Conservation (phyloP, 352 stramenopile genomes). For the Phytophthora sp. region DNA sequence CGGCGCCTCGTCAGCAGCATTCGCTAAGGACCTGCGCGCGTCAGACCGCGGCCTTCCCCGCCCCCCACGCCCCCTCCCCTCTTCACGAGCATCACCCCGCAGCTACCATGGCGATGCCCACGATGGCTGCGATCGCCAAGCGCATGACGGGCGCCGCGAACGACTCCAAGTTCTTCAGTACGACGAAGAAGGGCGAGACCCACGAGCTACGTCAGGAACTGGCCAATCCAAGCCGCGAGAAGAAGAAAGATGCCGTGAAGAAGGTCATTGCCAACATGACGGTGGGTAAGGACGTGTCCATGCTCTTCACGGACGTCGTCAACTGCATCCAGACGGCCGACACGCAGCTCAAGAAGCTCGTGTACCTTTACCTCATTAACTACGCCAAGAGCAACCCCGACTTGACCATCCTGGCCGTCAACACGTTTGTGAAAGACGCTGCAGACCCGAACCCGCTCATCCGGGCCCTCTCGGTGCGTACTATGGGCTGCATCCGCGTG, state of each 20-base stretch:
- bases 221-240: conserved; percentile 95
- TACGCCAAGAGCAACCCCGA: conserved; percentile 99
- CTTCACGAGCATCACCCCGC: no score
- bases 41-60: no score
- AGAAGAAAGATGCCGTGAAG: conserved; percentile 99
- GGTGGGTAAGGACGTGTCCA: conserved; percentile 99
- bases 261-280: conserved; percentile 99
- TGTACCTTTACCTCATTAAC: conserved; percentile 99
- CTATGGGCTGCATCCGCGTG: conserved; percentile 99
- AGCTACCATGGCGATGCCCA: conserved; percentile 80
- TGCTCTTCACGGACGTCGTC: conserved; percentile 99
- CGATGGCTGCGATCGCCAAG: conserved; percentile 89
- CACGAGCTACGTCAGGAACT: conserved; percentile 98
- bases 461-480: conserved; percentile 97
- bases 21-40: background rate
- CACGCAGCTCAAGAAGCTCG: conserved; percentile 99
- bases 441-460: conserved; percentile 94
- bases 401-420: conserved; percentile 98
- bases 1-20: conserved; percentile 15
- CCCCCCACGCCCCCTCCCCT: no score
- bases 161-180: conserved; percentile 99
- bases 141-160: conserved; percentile 91
- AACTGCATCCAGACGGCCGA: conserved; percentile 99
- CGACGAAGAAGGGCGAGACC: conserved; percentile 98
- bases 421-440: conserved; percentile 97